Base-by-base conservation (phyloP, 139 green algal species). In the Chlorella sp. region DNA sequence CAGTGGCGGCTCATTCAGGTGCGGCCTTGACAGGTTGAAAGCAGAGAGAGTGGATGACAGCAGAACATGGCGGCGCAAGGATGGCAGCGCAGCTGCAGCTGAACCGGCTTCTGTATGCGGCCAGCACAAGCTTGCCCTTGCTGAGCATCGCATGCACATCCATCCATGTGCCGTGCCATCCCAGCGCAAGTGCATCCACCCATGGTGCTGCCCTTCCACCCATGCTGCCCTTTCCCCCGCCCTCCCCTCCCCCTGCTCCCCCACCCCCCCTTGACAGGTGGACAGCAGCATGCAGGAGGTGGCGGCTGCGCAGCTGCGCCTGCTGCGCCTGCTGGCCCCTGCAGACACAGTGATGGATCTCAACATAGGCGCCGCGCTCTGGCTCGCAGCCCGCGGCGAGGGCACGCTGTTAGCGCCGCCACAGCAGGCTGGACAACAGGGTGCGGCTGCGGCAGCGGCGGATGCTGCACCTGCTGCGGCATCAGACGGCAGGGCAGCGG, bases 331-430 rank as follows among this genome's bases (percentile, higher is more conserved):
- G 63, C 91, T 99, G 73, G 80, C 88, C 68, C 96, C 96, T 18
- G 82, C 92, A 1, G 88, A 86, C 57, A 99, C 96, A 0, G 88
- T 98, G 9, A 99, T 99, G 97, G 96, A 99, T 83, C 71, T 98
- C 26, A 99, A 99, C 87, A 99, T 99, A 60, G 96, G 95, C 0
- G 92, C 94, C 2, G 95, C 96, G 7, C 89, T 99, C 20, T 98
- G 96, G 95, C 89, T 98, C 85, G 94, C 95, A 23, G 89, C 90
- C 0, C 23, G 84, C 17, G 94, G 85, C 7, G 84, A 87, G 32
- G 95, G 95, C 56, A 44, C 34, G 7, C 64, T 95, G 60, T 68
- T 78, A 30, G 20, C 1, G 60, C 0, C 32, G 23, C 34, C 21
- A 25, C 36, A 39, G 67, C 30, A 41, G 28, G 75, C 32, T 32